These are phyloP conservation scores for Syzygium aromaticum DNA, from an alignment of 345 rosid species.

Conservation along the genomic window DNA sequence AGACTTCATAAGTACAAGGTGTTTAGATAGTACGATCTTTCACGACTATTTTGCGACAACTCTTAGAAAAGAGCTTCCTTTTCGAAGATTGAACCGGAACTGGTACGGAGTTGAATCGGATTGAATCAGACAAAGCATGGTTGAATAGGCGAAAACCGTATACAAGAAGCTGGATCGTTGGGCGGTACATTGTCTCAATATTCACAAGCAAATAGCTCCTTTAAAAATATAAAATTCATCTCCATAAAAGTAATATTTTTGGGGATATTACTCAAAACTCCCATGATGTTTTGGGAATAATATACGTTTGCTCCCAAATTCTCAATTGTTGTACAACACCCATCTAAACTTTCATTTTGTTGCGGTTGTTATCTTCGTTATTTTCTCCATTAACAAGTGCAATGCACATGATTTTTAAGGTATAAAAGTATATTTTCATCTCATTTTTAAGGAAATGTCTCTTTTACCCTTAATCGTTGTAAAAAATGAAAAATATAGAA, in stretches of 20 bases:
- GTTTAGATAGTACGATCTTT: neutral
- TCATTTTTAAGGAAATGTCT: neutral
- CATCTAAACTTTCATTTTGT: neutral
- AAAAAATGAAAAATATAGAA: neutral
- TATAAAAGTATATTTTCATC: neutral
- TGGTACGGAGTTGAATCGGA: neutral
- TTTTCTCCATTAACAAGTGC: neutral
- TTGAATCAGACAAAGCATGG: neutral
- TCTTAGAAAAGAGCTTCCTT: neutral
- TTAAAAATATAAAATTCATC: neutral
- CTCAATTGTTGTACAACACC: neutral
- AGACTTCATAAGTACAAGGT: too few species aligned
- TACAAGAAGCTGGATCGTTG: too few species aligned
- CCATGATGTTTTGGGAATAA: neutral
- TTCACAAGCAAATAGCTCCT: neutral
- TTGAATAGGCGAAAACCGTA: neutral
- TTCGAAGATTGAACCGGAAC: neutral
- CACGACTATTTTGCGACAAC: neutral
- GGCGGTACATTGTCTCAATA: neutral
- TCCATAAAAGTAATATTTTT: neutral
- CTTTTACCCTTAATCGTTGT: neutral
- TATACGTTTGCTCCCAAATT: neutral
- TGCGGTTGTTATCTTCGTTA: neutral
- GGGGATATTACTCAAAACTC: neutral
- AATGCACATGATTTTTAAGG: neutral